phyloP scores from a whole-genome alignment of 2,329 filamentous ascomycete genomes.

The Ilyonectria mors-panacis region DNA sequence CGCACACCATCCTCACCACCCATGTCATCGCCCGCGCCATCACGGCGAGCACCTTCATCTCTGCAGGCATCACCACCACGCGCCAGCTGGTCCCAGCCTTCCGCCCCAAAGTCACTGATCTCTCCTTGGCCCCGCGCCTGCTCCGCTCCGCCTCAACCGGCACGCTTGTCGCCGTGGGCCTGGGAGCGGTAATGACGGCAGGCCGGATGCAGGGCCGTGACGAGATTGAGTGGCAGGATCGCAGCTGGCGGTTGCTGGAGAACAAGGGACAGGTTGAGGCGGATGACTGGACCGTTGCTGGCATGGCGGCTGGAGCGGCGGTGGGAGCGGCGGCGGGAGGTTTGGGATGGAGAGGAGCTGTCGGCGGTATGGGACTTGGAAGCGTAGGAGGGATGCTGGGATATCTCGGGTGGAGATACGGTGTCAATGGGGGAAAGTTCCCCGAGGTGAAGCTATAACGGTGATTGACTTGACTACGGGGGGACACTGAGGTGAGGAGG shows the following conservation, averaged over 20 bases:
- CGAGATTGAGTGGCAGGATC: slow-evolving; percentile 75
- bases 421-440: slow-evolving; percentile 61
- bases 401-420: slow-evolving; percentile 66
- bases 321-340: slow-evolving; percentile 51
- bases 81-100: slow-evolving; percentile 49
- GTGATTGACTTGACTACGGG: slow-evolving; percentile 25
- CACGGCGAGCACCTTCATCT: slow-evolving; percentile 67
- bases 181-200: slow-evolving; percentile 61
- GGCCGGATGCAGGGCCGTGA: slow-evolving; percentile 69
- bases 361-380: slow-evolving; percentile 64
- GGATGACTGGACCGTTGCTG: slow-evolving; percentile 69
- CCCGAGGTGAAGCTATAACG: slow-evolving; percentile 43
- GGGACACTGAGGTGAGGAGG: background rate
- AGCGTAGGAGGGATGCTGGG: slow-evolving; percentile 64
- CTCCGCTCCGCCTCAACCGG: slow-evolving; percentile 63
- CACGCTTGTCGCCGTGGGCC: slow-evolving; percentile 59
- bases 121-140: slow-evolving; percentile 54
- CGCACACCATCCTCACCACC: slow-evolving; percentile 68
- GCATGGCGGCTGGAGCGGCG: slow-evolving; percentile 55
- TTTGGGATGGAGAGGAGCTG: slow-evolving; percentile 56
- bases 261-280: slow-evolving; percentile 70
- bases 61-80: slow-evolving; percentile 56
- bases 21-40: slow-evolving; percentile 73
- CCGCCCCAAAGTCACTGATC: slow-evolving; percentile 48
- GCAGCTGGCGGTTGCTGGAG: slow-evolving; percentile 73